These are phyloP conservation scores for Hypoxylon sp. DNA, from an alignment of 2,329 filamentous ascomycete genomes.

Conservation along the genomic window DNA sequence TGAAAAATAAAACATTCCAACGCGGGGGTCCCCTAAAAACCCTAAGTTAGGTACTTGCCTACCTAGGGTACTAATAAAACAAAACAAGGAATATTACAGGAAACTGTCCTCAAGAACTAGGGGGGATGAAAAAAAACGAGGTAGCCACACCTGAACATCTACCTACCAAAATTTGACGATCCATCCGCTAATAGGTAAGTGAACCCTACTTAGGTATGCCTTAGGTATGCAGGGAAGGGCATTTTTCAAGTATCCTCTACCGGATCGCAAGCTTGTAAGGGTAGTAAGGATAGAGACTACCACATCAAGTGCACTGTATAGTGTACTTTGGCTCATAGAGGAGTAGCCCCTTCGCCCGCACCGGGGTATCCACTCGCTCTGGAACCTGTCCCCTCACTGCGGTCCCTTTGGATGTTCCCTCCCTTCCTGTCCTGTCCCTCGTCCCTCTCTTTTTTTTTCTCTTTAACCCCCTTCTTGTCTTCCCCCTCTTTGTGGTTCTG, in stretches of 20 bases:
- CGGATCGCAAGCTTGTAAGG: no score
- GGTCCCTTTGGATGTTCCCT: slow-evolving; percentile 15
- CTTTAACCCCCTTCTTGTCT: slow-evolving; percentile 34
- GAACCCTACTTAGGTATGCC: slow-evolving; percentile 31
- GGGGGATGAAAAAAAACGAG: slow-evolving; percentile 5
- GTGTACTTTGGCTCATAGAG: slow-evolving; percentile 14
- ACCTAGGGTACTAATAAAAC: slow-evolving; percentile 21
- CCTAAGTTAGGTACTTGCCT: no score
- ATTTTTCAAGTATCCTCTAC: slow-evolving; percentile 15
- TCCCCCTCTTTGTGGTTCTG: slow-evolving; percentile 19
- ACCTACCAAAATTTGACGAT: slow-evolving; percentile 28
- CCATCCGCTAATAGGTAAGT: slow-evolving; percentile 34
- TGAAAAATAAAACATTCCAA: slow-evolving; percentile 25
- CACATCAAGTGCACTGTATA: slow-evolving; percentile 4
- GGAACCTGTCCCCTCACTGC: slow-evolving; percentile 27
- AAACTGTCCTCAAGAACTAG: no score
- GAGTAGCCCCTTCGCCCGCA: slow-evolving; percentile 35
- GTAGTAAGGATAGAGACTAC: no score
- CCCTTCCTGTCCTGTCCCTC: slow-evolving; percentile 29
- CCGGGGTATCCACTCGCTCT: slow-evolving; percentile 27
- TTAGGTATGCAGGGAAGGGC: slow-evolving; percentile 30
- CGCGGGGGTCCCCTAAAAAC: no score
- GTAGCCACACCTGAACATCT: slow-evolving; percentile 23
- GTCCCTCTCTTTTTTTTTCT: slow-evolving; percentile 30
- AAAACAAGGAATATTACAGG: slow-evolving; percentile 31